A percentile compares a stretch with the other conserved stretches of the same genome.
phyloP scores from a whole-genome alignment of 2,329 filamentous ascomycete genomes.

The Fusarium albidum region DNA sequence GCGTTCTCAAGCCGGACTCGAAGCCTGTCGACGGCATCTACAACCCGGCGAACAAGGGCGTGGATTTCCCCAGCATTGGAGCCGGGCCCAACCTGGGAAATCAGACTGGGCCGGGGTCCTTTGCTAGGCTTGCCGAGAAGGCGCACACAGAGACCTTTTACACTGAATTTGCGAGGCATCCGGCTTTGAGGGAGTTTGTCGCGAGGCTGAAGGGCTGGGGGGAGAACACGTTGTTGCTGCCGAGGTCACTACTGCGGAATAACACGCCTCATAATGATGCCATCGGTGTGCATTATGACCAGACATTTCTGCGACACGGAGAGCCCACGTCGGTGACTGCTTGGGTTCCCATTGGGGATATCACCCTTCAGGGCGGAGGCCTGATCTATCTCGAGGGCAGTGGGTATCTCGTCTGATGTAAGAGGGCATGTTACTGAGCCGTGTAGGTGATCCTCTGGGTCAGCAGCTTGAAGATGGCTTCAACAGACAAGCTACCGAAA shows the following conservation, averaged over 20 bases:
- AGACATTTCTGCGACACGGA: slow-evolving; percentile 64
- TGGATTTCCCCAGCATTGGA: slow-evolving; percentile 20
- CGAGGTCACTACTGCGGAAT: slow-evolving; percentile 55
- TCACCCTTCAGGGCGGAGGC: slow-evolving; percentile 14
- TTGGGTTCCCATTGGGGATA: slow-evolving; percentile 65
- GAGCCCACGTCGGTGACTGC: slow-evolving; percentile 63
- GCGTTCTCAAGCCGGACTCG: slow-evolving; percentile 1
- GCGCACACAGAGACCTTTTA: slow-evolving; percentile 24
- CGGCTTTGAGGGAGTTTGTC: slow-evolving; percentile 8
- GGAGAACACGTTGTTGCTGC: slow-evolving; percentile 6
- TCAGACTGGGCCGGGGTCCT: slow-evolving; percentile 11
- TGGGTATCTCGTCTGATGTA: neutral
- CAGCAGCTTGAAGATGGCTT: slow-evolving; percentile 11
- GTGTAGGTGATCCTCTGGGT: slow-evolving; percentile 14
- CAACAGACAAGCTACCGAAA: slow-evolving; percentile 43
- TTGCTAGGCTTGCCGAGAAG: slow-evolving; percentile 17
- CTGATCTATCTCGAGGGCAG: slow-evolving; percentile 25
- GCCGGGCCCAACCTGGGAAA: neutral
- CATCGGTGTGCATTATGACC: slow-evolving; percentile 68
- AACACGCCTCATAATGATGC: slow-evolving; percentile 65
- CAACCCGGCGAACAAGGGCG: slow-evolving; percentile 3
- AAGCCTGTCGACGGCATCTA: slow-evolving; percentile 20
- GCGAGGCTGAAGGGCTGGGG: slow-evolving; percentile 17
- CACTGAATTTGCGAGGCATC: slow-evolving; percentile 12
- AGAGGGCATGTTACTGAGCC: neutral